Percentiles rank a stretch among this genome's conserved stretches.
phyloP scores from a whole-genome alignment of 352 stramenopile species.

The Phytopythium montanum region DNA sequence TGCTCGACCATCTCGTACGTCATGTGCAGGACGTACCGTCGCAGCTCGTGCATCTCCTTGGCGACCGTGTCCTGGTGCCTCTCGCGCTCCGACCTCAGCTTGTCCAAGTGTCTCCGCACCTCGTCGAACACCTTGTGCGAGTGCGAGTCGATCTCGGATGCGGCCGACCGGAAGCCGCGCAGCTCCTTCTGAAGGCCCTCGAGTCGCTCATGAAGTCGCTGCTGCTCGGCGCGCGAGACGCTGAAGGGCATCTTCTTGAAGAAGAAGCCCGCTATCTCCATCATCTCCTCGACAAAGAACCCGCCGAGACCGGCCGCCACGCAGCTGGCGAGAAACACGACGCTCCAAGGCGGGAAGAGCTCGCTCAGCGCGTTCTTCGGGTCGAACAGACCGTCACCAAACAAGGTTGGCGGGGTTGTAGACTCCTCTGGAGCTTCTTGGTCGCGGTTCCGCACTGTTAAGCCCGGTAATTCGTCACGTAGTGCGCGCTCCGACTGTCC shows the following conservation, averaged over 20 bases:
- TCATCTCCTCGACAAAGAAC: constrained; percentile 53
- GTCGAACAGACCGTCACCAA: background rate
- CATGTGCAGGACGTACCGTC: constrained; percentile 37
- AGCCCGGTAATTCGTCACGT: background rate
- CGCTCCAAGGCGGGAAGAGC: constrained; percentile 37
- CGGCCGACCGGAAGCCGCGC: constrained; percentile 37
- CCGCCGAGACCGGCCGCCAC: constrained; percentile 36
- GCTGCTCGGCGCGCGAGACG: constrained; percentile 31
- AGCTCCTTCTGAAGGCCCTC: constrained; percentile 51
- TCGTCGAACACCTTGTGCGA: constrained; percentile 55
- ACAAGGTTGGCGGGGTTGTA: background rate
- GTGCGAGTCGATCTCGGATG: constrained; percentile 47
- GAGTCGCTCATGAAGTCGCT: constrained; percentile 44
- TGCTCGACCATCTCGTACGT: constrained; percentile 56
- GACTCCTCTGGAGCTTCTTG: background rate
- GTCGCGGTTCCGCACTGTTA: background rate
- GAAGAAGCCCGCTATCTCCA: constrained; percentile 29
- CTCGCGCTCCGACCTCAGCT: constrained; percentile 46
- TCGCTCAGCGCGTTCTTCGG: constrained; percentile 4
- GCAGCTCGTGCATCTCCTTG: constrained; percentile 62
- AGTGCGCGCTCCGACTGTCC: background rate
- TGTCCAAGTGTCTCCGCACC: constrained; percentile 35
- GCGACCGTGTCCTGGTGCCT: constrained; percentile 57
- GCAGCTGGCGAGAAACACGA: constrained; percentile 38
- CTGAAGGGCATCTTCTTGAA: constrained; percentile 20